phyloP scores from a whole-genome alignment of 2,329 filamentous ascomycete species.

The Exserohilum turcica region DNA sequence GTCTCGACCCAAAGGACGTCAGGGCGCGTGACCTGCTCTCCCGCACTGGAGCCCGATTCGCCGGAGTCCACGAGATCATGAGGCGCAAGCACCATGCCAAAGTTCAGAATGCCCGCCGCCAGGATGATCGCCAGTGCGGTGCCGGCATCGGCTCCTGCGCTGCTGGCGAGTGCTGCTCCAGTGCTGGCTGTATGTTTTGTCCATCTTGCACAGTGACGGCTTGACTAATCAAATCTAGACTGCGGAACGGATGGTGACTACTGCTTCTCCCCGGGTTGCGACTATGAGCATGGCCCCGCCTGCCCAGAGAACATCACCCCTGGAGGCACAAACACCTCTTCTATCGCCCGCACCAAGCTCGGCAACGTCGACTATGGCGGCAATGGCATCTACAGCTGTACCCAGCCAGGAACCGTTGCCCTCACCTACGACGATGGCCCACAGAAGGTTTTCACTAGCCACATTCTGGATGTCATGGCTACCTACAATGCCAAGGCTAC shows the following conservation, averaged over 20 bases:
- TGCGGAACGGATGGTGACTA: constrained; percentile 62
- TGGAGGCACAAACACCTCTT: constrained; percentile 61
- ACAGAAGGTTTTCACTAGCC: constrained; percentile 61
- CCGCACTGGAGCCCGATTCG: constrained; percentile 33
- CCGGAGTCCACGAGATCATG: constrained; percentile 25
- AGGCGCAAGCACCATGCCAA: constrained; percentile 12
- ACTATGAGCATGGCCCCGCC: constrained; percentile 63
- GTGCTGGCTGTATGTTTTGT: constrained; percentile 34
- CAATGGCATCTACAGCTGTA: constrained; percentile 61
- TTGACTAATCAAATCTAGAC: constrained; percentile 38
- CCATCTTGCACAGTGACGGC: not conserved
- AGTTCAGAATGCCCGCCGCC: constrained; percentile 32
- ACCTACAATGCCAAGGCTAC: constrained; percentile 67
- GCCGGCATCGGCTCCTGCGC: constrained; percentile 35
- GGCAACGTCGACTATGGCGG: constrained; percentile 63
- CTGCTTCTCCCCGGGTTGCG: constrained; percentile 66
- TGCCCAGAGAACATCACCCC: constrained; percentile 65
- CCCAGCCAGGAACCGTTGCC: constrained; percentile 62
- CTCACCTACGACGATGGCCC: constrained; percentile 72
- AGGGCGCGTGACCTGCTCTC: constrained; percentile 42
- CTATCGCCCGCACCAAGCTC: constrained; percentile 58
- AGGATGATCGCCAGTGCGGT: constrained; percentile 45
- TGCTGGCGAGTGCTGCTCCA: constrained; percentile 45
- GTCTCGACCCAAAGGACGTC: constrained; percentile 43
- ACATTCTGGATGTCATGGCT: constrained; percentile 66